Percentiles rank a stretch among this genome's conserved stretches.
Conservation (phyloP, 2,329 filamentous ascomycete species). For the Talaromyces albobiverticillius region DNA sequence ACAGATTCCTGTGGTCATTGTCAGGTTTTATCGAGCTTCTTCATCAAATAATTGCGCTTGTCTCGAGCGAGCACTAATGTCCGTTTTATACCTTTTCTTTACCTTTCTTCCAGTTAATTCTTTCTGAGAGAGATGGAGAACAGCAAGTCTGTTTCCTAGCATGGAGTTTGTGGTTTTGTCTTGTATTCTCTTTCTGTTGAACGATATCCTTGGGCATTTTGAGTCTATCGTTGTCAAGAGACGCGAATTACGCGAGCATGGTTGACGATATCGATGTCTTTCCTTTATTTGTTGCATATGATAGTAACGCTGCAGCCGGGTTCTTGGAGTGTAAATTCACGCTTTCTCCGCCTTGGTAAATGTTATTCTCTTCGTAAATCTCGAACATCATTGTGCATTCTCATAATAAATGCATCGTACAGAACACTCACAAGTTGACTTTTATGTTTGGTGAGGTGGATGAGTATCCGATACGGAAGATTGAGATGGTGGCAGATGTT, state of each 20-base stretch:
- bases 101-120: constrained; percentile 1
- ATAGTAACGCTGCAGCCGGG: background rate
- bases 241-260: constrained; percentile 11
- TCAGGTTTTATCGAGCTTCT: background rate
- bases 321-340: background rate
- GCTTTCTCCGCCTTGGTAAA: too few species aligned
- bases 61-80: background rate
- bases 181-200: constrained; percentile 7
- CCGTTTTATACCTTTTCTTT: constrained; percentile 4
- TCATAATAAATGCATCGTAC: too few species aligned
- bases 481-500: too few species aligned
- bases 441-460: too few species aligned
- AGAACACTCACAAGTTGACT: too few species aligned
- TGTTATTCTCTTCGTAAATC: too few species aligned
- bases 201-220: constrained; percentile 14
- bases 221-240: constrained; percentile 7
- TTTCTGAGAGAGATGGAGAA: background rate
- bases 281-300: constrained; percentile 10
- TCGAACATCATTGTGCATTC: too few species aligned
- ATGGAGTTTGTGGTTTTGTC: constrained; percentile 14
- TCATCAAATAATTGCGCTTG: background rate
- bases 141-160: constrained; percentile 8
- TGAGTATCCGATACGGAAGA: too few species aligned
- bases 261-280: constrained; percentile 15
- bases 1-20: background rate